Base-by-base conservation (phyloP, 805 yeast species). In the Saturnispora saitoi region DNA sequence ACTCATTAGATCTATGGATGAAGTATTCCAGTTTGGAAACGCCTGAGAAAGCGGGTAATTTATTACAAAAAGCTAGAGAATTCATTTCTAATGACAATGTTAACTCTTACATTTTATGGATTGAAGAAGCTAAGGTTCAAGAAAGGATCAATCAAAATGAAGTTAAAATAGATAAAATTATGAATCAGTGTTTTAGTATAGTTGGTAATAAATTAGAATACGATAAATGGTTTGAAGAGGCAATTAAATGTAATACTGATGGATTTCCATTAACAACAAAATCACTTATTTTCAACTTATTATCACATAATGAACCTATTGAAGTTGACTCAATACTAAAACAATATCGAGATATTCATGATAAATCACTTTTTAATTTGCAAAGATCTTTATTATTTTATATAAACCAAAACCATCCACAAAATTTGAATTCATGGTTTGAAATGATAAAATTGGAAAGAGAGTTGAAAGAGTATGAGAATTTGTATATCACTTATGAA, bases 101-200 rank as follows among this genome's bases (percentile, higher is more conserved):
- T 4, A 67, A 70, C 3, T 69, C 77, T 8, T 64, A 70, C 42
- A 70, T 70, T 31, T 70, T 88, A 2, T 87, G 95, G 91, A 64
- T 87, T 2, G 69, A 81, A 0, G 88, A 88, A 1, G 73, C 80
- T 1, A 76, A 80, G 53, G 58, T 88, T 12, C 95, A 87, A 61
- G 91, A 81, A 56, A 67, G 71, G 49, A 59, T 64, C 1, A 60
- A 64, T 4, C 68, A 68, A 7, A 64, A 69, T n/a, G 70, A 66
- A n/a, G 61, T 67, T 1, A 75, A 77, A 51, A 62, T 81, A 1
- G 62, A 62, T 4, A 72, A 70, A 57, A 56, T 85, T 56, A 57
- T 83, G 49, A 63, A 63, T 29, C 74, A 77, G 58, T 81, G 80
- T 43, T 54, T 64, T 40, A 57, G 67, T 44, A 75, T 77, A 42